Evolutionary conservation across 73 alveolate species (phyloP).

Genomic region (Paramecium pentaurelia): DNA sequence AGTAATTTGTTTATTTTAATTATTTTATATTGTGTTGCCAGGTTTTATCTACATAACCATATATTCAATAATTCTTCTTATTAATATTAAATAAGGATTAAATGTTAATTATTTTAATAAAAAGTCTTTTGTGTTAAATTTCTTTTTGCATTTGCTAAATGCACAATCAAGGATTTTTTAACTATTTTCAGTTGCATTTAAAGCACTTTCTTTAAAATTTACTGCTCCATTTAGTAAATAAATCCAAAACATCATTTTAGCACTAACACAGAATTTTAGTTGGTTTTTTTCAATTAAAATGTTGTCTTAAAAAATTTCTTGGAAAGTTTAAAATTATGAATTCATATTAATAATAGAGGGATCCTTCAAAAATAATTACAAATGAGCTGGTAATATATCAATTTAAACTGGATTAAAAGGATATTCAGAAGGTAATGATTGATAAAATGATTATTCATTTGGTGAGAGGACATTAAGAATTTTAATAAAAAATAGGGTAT

Average conservation of each 20-base stretch:
- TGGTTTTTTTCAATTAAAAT: background rate
- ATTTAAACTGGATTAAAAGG: background rate
- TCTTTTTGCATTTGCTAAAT: background rate
- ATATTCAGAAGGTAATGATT: background rate
- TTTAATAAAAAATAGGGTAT: background rate
- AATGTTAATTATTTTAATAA: background rate
- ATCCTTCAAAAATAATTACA: background rate
- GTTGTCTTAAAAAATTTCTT: background rate
- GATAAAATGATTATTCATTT: background rate
- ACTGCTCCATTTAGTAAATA: background rate
- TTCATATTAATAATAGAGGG: background rate
- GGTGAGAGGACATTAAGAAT: background rate
- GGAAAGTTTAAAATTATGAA: background rate
- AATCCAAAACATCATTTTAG: conserved; percentile 18
- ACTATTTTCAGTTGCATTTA: background rate
- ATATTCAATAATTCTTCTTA: background rate
- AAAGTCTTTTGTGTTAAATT: background rate
- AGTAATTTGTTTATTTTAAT: background rate
- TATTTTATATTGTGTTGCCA: background rate
- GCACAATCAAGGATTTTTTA: background rate
- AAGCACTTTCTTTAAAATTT: background rate
- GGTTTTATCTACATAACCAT: background rate
- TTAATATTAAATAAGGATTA: background rate
- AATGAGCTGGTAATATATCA: background rate
- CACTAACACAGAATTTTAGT: background rate